Evolutionary conservation across 352 stramenopile genomes (phyloP).

Genomic region (Globisporangium nodosum): DNA sequence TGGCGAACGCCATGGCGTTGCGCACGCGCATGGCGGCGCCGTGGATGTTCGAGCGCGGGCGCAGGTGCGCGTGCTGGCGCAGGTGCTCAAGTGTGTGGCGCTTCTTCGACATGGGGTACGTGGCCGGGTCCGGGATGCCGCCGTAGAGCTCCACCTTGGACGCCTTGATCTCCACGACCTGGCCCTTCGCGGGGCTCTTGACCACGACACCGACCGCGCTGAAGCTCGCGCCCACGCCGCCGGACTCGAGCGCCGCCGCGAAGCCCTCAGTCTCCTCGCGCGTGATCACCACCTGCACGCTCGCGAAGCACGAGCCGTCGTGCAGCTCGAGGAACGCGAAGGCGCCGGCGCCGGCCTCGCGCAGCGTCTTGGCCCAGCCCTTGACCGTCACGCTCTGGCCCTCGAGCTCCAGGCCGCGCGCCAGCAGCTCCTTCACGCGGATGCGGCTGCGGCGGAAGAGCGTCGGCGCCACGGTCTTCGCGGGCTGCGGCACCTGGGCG

Average conservation of each 20-base stretch:
- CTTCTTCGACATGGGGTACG: constrained; percentile 94
- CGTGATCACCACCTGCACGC: constrained; percentile 87
- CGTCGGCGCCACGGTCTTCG: constrained; percentile 38
- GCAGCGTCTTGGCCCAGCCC: constrained; percentile 92
- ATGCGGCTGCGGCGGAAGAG: constrained; percentile 81
- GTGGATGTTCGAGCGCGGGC: constrained; percentile 89
- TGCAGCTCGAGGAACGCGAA: constrained; percentile 95
- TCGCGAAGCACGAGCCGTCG: constrained; percentile 89
- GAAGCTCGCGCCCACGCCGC: constrained; percentile 84
- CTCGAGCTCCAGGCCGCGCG: constrained; percentile 50
- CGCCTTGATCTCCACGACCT: constrained; percentile 92
- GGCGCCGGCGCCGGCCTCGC: constrained; percentile 83
- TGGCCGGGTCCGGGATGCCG: constrained; percentile 71
- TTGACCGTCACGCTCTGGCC: constrained; percentile 89
- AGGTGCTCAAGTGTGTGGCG: constrained; percentile 92
- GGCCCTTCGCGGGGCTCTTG: constrained; percentile 84
- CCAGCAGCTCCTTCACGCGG: constrained; percentile 80
- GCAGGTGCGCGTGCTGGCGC: constrained; percentile 90
- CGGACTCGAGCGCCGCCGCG: constrained; percentile 62
- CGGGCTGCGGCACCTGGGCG: constrained; percentile 38
- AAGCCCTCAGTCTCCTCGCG: constrained; percentile 77
- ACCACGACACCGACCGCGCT: constrained; percentile 82
- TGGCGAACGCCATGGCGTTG: constrained; percentile 91
- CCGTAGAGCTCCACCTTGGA: constrained; percentile 82
- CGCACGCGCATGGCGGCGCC: constrained; percentile 89